These are phyloP conservation scores for Puccinia sorghi DNA, from an alignment of 1,284 basidiomycete species.

Conservation along the genomic window DNA sequence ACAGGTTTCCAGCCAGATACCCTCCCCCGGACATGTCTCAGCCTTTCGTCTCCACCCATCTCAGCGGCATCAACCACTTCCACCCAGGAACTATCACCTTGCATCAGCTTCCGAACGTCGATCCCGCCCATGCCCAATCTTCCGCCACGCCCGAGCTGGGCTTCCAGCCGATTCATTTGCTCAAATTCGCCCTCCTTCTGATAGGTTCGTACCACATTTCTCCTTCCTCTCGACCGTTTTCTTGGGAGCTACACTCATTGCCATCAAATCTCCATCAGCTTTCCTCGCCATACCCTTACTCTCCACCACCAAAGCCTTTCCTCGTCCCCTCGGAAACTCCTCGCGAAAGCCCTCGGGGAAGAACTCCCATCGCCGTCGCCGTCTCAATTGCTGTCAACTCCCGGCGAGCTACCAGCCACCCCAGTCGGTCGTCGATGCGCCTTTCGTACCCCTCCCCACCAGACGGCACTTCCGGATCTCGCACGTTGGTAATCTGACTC, in stretches of 20 bases:
- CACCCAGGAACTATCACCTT: background rate
- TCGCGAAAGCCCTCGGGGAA: conserved; percentile 2
- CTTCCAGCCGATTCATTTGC: conserved; percentile 28
- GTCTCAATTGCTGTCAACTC: background rate
- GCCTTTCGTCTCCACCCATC: conserved; percentile 65
- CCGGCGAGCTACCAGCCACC: conserved; percentile 31
- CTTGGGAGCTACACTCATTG: no score
- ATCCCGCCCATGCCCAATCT: background rate
- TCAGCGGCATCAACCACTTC: background rate
- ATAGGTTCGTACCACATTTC: conserved; percentile 7
- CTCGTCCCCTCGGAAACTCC: background rate
- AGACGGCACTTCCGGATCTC: conserved; percentile 41
- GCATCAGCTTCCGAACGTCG: background rate
- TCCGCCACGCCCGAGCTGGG: background rate
- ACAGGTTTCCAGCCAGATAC: no score
- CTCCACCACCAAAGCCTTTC: background rate
- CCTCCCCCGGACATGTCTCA: conserved; percentile 66
- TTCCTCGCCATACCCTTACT: conserved; percentile 37
- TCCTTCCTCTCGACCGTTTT: background rate
- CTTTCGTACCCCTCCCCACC: conserved; percentile 33
- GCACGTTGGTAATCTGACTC: conserved; percentile 22
- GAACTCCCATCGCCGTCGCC: conserved; percentile 13
- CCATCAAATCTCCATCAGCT: no score
- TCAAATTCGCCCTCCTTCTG: conserved; percentile 21
- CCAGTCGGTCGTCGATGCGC: conserved; percentile 29